phyloP scores from a whole-genome alignment of 2,329 filamentous ascomycete genomes.

The Verticillium dahliae region DNA sequence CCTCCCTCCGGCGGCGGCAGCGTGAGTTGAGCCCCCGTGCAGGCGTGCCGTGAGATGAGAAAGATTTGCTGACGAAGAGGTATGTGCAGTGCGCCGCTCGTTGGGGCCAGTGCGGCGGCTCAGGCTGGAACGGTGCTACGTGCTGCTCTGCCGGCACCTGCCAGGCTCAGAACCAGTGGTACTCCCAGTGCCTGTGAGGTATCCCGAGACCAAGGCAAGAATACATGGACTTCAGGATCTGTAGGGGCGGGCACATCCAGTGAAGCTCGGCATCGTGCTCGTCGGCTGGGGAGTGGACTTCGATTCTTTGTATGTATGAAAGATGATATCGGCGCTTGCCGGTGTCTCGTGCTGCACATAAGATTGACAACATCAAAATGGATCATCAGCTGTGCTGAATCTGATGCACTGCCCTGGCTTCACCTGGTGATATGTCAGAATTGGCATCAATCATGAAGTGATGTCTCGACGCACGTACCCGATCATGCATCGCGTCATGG shows the following conservation, averaged over 20 bases:
- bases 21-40: background rate
- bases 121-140: conserved; percentile 15
- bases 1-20: conserved; percentile 2
- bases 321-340: background rate
- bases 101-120: conserved; percentile 16
- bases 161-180: conserved; percentile 15
- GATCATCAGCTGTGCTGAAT: background rate
- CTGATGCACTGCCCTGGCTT: too few species aligned
- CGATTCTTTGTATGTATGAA: background rate
- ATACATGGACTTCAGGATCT: too few species aligned
- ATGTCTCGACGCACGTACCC: too few species aligned
- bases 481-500: too few species aligned
- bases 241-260: too few species aligned
- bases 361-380: background rate
- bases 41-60: too few species aligned
- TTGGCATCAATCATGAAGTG: too few species aligned
- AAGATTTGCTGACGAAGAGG: background rate
- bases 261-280: too few species aligned
- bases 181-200: conserved; percentile 14
- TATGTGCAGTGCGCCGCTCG: conserved; percentile 10
- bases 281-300: background rate
- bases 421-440: too few species aligned
- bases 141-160: conserved; percentile 17
- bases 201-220: background rate
- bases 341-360: background rate